These are phyloP conservation scores for Botrytis aclada DNA, from an alignment of 2,329 filamentous ascomycete species.

Conservation along the genomic window DNA sequence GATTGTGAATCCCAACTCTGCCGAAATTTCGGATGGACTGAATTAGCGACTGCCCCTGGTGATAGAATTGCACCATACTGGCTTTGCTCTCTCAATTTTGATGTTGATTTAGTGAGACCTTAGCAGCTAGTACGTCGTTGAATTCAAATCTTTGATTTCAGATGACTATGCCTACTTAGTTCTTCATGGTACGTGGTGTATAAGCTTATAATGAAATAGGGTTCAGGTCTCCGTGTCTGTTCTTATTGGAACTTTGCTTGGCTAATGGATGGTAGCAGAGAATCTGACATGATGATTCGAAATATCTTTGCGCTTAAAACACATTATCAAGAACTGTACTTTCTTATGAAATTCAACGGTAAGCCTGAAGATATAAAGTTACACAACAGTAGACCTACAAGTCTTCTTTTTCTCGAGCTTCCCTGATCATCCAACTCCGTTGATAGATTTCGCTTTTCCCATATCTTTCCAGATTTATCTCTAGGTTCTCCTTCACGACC, in stretches of 20 bases:
- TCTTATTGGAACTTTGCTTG: neutral
- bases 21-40: neutral
- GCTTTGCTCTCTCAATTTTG: neutral
- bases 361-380: neutral
- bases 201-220: neutral
- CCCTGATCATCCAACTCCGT: constrained; percentile 27
- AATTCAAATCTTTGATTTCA: too few species aligned
- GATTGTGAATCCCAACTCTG: neutral
- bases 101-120: neutral
- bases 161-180: neutral
- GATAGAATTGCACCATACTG: neutral
- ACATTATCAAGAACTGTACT: neutral
- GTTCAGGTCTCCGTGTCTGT: neutral
- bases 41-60: neutral
- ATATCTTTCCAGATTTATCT: constrained; percentile 24
- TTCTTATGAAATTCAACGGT: neutral
- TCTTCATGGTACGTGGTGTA: neutral
- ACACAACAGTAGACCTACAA: neutral
- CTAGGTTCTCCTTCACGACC: constrained; percentile 31
- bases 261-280: neutral
- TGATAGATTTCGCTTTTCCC: constrained; percentile 25
- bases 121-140: too few species aligned
- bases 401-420: neutral
- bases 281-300: neutral
- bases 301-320: too few species aligned